Evolutionary conservation across 2,329 filamentous ascomycete genomes (phyloP).

Genomic region (Colletotrichum navitas): DNA sequence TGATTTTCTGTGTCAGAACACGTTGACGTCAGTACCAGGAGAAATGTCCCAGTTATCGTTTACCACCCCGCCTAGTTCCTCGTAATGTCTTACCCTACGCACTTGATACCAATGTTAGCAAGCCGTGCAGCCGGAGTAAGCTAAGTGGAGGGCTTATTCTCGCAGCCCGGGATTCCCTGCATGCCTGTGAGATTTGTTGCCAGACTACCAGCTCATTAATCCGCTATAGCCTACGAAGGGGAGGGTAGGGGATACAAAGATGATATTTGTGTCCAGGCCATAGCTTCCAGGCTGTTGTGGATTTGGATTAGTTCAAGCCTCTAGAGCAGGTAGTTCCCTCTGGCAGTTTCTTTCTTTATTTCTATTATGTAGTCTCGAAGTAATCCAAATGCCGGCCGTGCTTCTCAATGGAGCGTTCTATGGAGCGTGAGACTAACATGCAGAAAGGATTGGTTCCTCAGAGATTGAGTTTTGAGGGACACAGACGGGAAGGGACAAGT

Average conservation of each 20-base stretch:
- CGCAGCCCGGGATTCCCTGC: conserved; percentile 4
- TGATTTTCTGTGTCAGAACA: background rate
- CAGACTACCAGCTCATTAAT: background rate
- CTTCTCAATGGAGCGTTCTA: conserved; percentile 8
- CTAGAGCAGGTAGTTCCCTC: conserved; percentile 1
- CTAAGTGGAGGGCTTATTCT: background rate
- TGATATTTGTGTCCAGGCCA: conserved; percentile 6
- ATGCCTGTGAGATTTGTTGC: background rate
- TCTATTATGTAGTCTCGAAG: background rate
- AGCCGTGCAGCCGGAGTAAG: conserved; percentile 1
- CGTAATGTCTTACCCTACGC: background rate
- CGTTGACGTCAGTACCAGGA: background rate
- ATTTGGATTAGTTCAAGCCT: conserved; percentile 2
- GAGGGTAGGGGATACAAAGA: background rate
- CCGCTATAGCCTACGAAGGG: background rate
- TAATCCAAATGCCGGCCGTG: conserved; percentile 7
- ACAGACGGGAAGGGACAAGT: conserved; percentile 18
- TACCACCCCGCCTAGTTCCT: background rate
- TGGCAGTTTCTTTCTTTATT: background rate
- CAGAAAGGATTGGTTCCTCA: background rate
- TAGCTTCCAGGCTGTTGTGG: background rate
- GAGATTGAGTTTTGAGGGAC: background rate
- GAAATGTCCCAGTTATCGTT: background rate
- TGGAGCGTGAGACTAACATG: conserved; percentile 6
- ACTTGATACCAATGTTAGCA: background rate